A percentile compares a stretch with the other conserved stretches of the same genome.
These are phyloP conservation scores for Chrysanthemum seticuspe DNA, from an alignment of 129 eudicot genomes.

Conservation along the genomic window DNA sequence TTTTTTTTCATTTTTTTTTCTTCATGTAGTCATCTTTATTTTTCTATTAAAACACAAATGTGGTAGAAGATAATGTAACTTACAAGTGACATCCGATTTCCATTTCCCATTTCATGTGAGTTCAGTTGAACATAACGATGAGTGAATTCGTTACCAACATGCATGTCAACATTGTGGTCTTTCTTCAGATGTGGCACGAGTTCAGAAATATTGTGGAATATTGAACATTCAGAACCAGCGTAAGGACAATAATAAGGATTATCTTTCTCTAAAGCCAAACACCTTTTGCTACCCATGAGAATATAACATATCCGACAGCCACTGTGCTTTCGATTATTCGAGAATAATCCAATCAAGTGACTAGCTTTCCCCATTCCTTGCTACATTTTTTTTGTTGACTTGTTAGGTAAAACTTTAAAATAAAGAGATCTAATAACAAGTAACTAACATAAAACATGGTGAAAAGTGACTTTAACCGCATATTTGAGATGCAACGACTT, in stretches of 20 bases:
- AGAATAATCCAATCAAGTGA: too few relatives aligned
- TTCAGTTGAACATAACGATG: neutral
- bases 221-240: neutral
- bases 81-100: neutral
- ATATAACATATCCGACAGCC: neutral
- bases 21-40: too few relatives aligned
- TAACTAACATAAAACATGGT: too few relatives aligned
- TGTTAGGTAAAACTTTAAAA: too few relatives aligned
- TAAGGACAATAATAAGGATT: slow-evolving; percentile 2
- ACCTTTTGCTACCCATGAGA: neutral
- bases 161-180: neutral
- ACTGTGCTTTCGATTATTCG: neutral
- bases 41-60: too few relatives aligned
- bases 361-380: too few relatives aligned
- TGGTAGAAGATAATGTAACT: neutral
- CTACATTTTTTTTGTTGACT: too few relatives aligned
- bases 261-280: slow-evolving; percentile 7
- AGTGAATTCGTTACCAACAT: neutral
- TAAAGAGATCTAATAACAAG: too few relatives aligned
- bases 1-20: too few relatives aligned
- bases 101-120: neutral
- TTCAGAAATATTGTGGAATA: neutral
- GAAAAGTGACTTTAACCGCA: too few relatives aligned
- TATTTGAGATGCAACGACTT: too few relatives aligned
- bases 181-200: neutral